Conservation (phyloP, 495 filamentous ascomycete species). For the Xylaria castorea region DNA sequence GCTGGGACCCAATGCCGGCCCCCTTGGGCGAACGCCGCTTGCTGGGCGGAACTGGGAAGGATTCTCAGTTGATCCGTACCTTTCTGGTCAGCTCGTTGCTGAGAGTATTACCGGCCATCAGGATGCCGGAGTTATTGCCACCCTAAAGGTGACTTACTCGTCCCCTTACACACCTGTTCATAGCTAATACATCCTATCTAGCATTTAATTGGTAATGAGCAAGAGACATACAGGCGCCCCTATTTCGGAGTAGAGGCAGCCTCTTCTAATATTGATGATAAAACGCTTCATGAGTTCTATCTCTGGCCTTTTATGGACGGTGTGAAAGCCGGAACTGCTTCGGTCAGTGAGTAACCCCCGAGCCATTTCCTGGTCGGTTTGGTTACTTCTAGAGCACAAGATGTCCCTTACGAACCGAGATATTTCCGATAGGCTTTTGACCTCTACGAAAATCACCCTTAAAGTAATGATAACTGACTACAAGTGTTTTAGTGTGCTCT, state of each 20-base stretch:
- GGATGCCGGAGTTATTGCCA: constrained; percentile 60
- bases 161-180: background rate
- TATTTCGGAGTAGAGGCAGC: constrained; percentile 54
- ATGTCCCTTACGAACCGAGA: background rate
- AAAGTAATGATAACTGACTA: background rate
- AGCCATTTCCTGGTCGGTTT: background rate
- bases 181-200: constrained; percentile 26
- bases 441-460: background rate
- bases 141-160: constrained; percentile 50
- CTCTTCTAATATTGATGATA: constrained; percentile 69
- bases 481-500: constrained; percentile 59
- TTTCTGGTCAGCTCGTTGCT: constrained; percentile 53
- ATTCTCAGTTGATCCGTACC: constrained; percentile 57
- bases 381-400: background rate
- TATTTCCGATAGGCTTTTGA: background rate
- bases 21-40: constrained; percentile 56
- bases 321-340: constrained; percentile 63
- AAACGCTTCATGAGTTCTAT: constrained; percentile 74
- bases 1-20: constrained; percentile 71
- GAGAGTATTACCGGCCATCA: constrained; percentile 59
- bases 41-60: constrained; percentile 66
- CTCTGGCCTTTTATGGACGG: constrained; percentile 75
- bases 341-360: constrained; percentile 46
- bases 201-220: constrained; percentile 72
- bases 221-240: constrained; percentile 67